Conservation (phyloP, 306 rosid species). For the Glycyrrhiza uralensis region DNA sequence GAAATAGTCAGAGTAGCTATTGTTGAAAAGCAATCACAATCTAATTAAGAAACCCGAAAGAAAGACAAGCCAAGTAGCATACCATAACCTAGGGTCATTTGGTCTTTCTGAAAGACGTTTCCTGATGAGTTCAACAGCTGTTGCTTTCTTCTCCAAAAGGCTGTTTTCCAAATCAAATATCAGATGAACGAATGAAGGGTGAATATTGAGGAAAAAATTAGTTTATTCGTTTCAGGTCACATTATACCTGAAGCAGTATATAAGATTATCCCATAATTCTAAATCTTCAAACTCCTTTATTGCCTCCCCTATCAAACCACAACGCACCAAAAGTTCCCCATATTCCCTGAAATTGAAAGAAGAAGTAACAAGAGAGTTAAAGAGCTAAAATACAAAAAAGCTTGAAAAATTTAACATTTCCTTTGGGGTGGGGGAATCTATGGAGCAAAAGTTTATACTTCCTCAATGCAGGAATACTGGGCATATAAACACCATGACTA, state of each 20-base stretch:
- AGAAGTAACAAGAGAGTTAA: background rate
- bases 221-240: constrained; percentile 5
- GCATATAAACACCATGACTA: constrained; percentile 59
- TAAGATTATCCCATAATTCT: constrained; percentile 96
- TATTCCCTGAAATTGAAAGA: constrained; percentile 62
- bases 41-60: constrained; percentile 11
- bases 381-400: background rate
- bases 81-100: constrained; percentile 89
- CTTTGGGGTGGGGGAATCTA: background rate
- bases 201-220: background rate
- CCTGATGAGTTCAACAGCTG: constrained; percentile 92
- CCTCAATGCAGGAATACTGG: constrained; percentile 77
- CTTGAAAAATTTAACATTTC: background rate
- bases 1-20: background rate
- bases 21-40: constrained; percentile 7
- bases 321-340: constrained; percentile 84
- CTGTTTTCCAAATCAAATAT: constrained; percentile 41
- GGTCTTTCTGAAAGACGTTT: constrained; percentile 74
- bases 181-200: constrained; percentile 24
- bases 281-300: constrained; percentile 79
- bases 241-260: constrained; percentile 77
- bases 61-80: constrained; percentile 25
- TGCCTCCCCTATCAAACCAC: constrained; percentile 95
- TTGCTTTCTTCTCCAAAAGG: constrained; percentile 88
- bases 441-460: constrained; percentile 52